Evolutionary conservation across 805 yeast genomes (phyloP), one percentile per base, ranked within the genome.

Genomic region (Spathaspora passalidarum): DNA sequence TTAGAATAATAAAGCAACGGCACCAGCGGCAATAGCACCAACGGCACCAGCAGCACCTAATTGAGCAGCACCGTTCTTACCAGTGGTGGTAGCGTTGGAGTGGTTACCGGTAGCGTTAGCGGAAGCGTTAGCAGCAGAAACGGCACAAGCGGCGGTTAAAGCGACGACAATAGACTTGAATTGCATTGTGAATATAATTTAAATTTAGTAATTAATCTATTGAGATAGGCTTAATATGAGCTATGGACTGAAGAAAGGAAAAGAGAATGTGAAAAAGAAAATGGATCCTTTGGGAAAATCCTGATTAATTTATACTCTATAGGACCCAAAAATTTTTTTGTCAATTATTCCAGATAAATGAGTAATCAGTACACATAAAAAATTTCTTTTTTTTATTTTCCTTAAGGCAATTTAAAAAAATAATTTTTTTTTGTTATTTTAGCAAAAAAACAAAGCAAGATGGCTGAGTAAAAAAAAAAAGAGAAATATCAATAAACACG

Each of bases 1-100:
- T 58, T 61, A 63, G 45, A 69, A 73, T 55, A 73, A 61, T 68
- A 78, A 51, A 68, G 81, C 76, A 57, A 84, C 82, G 78, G 88
- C 91, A 62, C 90, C 91, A 56, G 90, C 91, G 57, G 86, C 87
- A 65, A 84, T 88, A 48, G 87, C 90, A 79, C 89, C 91, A 61
- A 84, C 66, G 64, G 82, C 80, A 73, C 86, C 84, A 64, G 88
- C 86, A 72, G 83, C 82, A 64, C 78, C 73, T 53, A 79, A 76
- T 68, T 72, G 74, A 76, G 63, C 73, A 60, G 79, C 83, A 59
- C 78, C 80, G 57, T 75, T 72, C 64, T 59, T 57, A 26, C 58
- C 40, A 48, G 79, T 63, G 47, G 71, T 60, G 60, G 68, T 58
- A 46, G 85, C 69, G 50, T 62, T 63, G 65, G 72, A 70, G 54